Evolutionary conservation across 768 basidiomycete genomes (phyloP).

Genomic region (Phaeolepiota aurea): DNA sequence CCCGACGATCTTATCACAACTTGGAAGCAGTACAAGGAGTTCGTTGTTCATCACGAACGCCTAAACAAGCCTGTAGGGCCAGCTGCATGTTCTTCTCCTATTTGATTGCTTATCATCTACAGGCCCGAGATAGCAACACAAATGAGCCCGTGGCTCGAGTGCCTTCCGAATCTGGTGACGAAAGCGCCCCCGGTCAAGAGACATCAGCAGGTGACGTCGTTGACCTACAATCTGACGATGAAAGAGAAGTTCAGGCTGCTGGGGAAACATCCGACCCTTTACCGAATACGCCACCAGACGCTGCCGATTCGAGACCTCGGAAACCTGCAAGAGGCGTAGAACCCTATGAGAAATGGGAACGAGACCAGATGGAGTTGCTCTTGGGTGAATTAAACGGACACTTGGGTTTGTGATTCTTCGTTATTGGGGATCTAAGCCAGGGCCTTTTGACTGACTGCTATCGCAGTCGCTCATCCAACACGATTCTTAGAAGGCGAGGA

Average conservation of each 20-base stretch:
- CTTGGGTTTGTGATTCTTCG: constrained; percentile 71
- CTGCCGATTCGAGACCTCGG: constrained; percentile 21
- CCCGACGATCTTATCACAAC: constrained; percentile 91
- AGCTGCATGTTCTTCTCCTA: not conserved
- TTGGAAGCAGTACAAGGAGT: constrained; percentile 94
- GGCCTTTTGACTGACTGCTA: constrained; percentile 2
- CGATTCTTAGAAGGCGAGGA: constrained; percentile 94
- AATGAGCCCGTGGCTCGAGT: constrained; percentile 43
- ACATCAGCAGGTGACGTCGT: constrained; percentile 13
- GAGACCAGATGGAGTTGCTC: constrained; percentile 83
- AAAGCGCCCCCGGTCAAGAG: constrained; percentile 20
- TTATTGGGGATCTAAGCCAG: not conserved
- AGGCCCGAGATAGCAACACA: constrained; percentile 34
- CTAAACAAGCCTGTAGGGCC: constrained; percentile 55
- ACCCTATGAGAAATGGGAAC: constrained; percentile 75
- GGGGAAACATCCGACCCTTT: constrained; percentile 7
- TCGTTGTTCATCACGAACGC: constrained; percentile 66
- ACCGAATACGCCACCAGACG: constrained; percentile 22
- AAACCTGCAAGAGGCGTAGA: constrained; percentile 44
- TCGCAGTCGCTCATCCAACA: constrained; percentile 70
- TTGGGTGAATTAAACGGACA: constrained; percentile 75
- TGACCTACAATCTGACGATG: constrained; percentile 22
- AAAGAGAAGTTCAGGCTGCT: constrained; percentile 15
- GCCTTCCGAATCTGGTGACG: constrained; percentile 50
- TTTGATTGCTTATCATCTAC: constrained; percentile 7